These are phyloP conservation scores for Dactylellina parvicollis DNA, from an alignment of 2,329 filamentous ascomycete genomes.

Conservation along the genomic window DNA sequence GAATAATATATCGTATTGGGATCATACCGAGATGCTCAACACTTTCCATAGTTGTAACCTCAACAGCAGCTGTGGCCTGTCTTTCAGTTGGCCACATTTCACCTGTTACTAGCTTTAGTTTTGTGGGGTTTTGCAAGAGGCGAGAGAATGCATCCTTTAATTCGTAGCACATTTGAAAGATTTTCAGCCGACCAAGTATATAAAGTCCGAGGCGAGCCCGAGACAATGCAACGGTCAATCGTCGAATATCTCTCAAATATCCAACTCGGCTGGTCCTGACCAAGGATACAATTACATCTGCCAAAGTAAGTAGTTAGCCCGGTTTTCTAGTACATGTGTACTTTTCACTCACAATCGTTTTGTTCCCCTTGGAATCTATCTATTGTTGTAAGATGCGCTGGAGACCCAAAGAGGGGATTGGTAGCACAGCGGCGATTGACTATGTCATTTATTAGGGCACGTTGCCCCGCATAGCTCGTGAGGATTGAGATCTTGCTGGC, in stretches of 20 bases:
- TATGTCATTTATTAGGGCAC: constrained; percentile 87
- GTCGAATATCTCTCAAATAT: constrained; percentile 90
- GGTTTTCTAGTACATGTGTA: background rate
- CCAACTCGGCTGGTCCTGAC: constrained; percentile 88
- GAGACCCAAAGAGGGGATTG: constrained; percentile 86
- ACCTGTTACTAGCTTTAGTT: constrained; percentile 80
- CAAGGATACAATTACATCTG: constrained; percentile 91
- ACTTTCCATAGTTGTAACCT: constrained; percentile 76
- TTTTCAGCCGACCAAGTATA: constrained; percentile 83
- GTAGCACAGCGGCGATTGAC: constrained; percentile 82
- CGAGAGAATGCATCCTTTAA: constrained; percentile 85
- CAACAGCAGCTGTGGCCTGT: constrained; percentile 59
- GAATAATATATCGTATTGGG: background rate
- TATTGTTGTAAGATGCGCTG: constrained; percentile 89
- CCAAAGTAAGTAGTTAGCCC: background rate
- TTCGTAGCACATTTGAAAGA: constrained; percentile 90
- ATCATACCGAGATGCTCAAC: constrained; percentile 74
- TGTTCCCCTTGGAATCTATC: constrained; percentile 99
- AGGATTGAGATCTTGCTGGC: constrained; percentile 85
- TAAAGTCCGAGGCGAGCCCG: constrained; percentile 91
- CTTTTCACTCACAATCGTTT: constrained; percentile 82
- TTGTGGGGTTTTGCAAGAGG: constrained; percentile 71
- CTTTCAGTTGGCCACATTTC: constrained; percentile 83
- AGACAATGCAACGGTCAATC: constrained; percentile 92
- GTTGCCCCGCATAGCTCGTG: constrained; percentile 91